Conservation (phyloP, 805 yeast genomes). For the Starmerella vitae region DNA sequence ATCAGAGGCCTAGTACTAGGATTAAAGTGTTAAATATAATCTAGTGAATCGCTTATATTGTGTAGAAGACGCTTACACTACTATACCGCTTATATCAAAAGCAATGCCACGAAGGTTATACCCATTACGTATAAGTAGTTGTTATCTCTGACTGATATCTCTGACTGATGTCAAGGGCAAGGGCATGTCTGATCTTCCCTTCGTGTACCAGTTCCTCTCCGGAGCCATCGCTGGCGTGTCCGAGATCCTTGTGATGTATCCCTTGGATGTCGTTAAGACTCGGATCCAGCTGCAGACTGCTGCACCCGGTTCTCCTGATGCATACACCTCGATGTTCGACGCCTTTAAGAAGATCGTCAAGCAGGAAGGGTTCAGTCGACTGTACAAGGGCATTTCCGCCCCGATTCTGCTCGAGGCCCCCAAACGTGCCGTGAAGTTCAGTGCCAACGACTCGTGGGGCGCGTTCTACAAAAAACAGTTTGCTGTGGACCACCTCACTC, state of each 20-base stretch:
- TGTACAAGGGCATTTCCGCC: conserved; percentile 88
- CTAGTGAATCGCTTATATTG: no score
- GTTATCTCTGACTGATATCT: no score
- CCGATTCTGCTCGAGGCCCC: conserved; percentile 99
- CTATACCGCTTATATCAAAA: no score
- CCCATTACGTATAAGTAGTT: no score
- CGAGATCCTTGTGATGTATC: conserved; percentile 90
- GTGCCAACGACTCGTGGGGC: conserved; percentile 96
- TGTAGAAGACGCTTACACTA: no score
- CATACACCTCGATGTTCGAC: conserved; percentile 71
- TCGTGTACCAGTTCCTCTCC: conserved; percentile 74
- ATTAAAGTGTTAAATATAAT: no score
- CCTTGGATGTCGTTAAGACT: conserved; percentile 92
- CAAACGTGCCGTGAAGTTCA: conserved; percentile 95
- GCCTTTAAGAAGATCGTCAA: conserved; percentile 71
- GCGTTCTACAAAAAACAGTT: conserved; percentile 60
- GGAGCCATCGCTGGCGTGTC: conserved; percentile 98
- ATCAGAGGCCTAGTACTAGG: no score
- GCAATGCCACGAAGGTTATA: no score
- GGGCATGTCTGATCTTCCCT: conserved; percentile 41
- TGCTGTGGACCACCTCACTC: conserved; percentile 58
- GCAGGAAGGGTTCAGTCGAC: conserved; percentile 69
- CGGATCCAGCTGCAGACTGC: conserved; percentile 77
- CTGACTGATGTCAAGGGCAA: not conserved
- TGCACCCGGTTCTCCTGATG: conserved; percentile 31